Evolutionary conservation across 1,284 basidiomycete genomes (phyloP), one percentile per base, ranked within the genome.

Genomic region (Fistulina hepatica): DNA sequence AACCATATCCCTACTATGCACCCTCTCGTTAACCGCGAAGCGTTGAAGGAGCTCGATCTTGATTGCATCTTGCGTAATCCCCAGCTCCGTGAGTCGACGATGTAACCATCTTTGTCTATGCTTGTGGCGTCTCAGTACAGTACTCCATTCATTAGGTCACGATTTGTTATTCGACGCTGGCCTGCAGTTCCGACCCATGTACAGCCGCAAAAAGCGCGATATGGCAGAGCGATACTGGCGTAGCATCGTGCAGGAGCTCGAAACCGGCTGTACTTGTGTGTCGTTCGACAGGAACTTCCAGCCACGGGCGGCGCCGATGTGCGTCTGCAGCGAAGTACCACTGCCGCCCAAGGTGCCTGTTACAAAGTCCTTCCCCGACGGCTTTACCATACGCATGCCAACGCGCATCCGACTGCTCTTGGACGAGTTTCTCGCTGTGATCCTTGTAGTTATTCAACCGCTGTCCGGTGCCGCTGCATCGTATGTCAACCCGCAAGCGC

Each of bases 151-250:
- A 21, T 45, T 47, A 81, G 82, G 90, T 30, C 91, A 95, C 55
- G 91, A 95, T 59, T 71, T 94, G 45, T 74, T 94, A 44, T 94
- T 94, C 51, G 90, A 88, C 49, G 68, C 80, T 23, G 73, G 75
- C 11, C 63, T 82, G 9, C 79, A 81, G 54, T 83, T 83, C 55
- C 71, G 81, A 42, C 74, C 82, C 7, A 76, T 76, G 0, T 67
- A 70, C 15, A 76, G 76, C 44, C 72, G 78, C 27, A 73, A 78
- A 42, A 89, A 90, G 57, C 77, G 77, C 26, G 76, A 81, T 36
- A 65, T 76, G 19, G 71, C 78, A 0, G 84, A 92, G 48, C 75
- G 73, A 44, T 95, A 94, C 56, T 95, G 91, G 91, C 64, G 67
- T 33, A 82, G 89, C 24, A 67, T 95, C 40, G 67, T 71, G 13